Percentiles rank a stretch among this genome's conserved stretches.
phyloP scores from a whole-genome alignment of 371 early-diverging fungal genomes.

The Mucor plumbeus region DNA sequence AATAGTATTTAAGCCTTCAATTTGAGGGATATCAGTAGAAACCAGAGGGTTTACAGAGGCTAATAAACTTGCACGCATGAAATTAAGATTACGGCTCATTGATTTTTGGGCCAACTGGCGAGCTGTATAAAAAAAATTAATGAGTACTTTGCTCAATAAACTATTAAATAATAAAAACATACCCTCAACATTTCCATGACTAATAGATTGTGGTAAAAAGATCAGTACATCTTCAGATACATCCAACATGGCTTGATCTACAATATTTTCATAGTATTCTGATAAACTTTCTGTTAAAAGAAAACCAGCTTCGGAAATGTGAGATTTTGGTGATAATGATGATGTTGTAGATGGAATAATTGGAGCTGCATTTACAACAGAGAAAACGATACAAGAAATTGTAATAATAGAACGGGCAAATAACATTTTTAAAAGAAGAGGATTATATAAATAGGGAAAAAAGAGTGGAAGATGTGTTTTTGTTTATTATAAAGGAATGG shows the following conservation, averaged over 20 bases:
- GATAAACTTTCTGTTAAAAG: conserved; percentile 36
- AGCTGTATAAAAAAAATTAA: conserved; percentile 1
- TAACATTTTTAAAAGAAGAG: conserved; percentile 8
- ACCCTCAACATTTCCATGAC: conserved; percentile 32
- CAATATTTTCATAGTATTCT: conserved; percentile 54
- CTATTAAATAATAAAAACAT: neutral
- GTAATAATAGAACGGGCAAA: conserved; percentile 17
- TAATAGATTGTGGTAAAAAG: conserved; percentile 35
- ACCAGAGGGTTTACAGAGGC: conserved; percentile 40
- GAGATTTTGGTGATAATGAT: neutral
- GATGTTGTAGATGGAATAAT: neutral
- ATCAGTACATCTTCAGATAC: conserved; percentile 36
- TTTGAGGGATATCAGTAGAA: conserved; percentile 29
- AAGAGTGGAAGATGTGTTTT: neutral
- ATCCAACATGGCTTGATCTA: conserved; percentile 50
- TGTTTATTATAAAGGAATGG: conserved; percentile 15
- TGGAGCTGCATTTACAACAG: conserved; percentile 23
- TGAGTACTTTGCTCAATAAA: neutral
- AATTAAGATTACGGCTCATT: conserved; percentile 36
- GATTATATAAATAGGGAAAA: neutral
- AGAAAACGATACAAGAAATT: conserved; percentile 16
- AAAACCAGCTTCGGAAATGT: conserved; percentile 18
- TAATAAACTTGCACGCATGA: conserved; percentile 38
- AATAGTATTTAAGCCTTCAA: conserved; percentile 10
- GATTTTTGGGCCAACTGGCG: conserved; percentile 25